Percentiles rank a stretch among this genome's conserved stretches.
Evolutionary conservation across 192 early-diverging fungal species (phyloP).

Genomic region (Globomyces pollinis-pini): DNA sequence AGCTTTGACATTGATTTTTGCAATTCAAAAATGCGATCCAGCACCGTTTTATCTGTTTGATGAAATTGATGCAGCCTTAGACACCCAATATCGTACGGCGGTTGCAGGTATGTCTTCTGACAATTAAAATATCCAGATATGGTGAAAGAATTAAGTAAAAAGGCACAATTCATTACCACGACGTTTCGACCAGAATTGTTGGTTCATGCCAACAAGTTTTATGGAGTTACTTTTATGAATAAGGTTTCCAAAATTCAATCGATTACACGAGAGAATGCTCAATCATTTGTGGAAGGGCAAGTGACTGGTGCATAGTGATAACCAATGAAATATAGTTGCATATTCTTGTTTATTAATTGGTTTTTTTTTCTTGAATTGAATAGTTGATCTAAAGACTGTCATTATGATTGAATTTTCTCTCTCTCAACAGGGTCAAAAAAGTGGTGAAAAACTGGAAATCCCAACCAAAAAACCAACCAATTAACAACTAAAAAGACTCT

Average conservation of each 20-base stretch:
- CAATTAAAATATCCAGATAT: too few species aligned
- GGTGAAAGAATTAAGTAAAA: conserved; percentile 76
- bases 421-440: too few species aligned
- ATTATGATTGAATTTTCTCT: too few species aligned
- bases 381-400: too few species aligned
- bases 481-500: too few species aligned
- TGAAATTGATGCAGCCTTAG: conserved; percentile 98
- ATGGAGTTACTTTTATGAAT: conserved; percentile 93
- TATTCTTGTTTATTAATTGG: not conserved
- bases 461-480: too few species aligned
- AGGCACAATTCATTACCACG: conserved; percentile 95
- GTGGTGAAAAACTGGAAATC: too few species aligned
- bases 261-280: conserved; percentile 35
- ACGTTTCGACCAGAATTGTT: conserved; percentile 97
- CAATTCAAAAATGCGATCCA: conserved; percentile 96
- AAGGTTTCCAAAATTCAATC: conserved; percentile 83
- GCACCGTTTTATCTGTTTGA: conserved; percentile 99
- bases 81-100: conserved; percentile 87
- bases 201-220: conserved; percentile 86
- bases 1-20: conserved; percentile 93
- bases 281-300: conserved; percentile 32
- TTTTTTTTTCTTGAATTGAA: too few species aligned
- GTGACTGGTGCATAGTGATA: not conserved
- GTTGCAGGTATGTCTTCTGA: conserved; percentile 95
- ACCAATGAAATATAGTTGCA: too few species aligned